A percentile compares a stretch with the other conserved stretches of the same genome.
These are phyloP conservation scores for Crithidia sp. DNA, from an alignment of 208 protist genomes.

Conservation along the genomic window DNA sequence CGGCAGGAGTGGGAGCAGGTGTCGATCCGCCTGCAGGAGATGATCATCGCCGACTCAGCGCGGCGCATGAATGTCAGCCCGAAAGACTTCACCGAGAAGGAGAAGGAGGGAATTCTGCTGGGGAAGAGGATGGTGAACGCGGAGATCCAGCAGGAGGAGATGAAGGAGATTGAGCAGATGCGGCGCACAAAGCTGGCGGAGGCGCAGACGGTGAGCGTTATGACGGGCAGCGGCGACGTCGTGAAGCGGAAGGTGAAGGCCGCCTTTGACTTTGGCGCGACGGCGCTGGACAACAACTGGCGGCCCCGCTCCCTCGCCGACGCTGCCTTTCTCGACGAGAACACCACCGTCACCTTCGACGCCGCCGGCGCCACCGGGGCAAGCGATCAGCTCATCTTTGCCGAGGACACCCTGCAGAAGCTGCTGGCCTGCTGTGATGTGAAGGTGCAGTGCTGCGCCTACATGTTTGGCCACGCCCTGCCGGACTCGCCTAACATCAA, in stretches of 20 bases:
- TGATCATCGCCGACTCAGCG: conserved; percentile 99
- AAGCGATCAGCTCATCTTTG: conserved; percentile 87
- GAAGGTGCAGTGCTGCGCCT: conserved; percentile 81
- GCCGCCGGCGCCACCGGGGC: conserved; percentile 55
- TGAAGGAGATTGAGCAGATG: conserved; percentile 98
- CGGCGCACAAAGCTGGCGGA: conserved; percentile 85
- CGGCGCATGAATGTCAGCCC: conserved; percentile 99
- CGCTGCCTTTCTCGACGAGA: conserved; percentile 77
- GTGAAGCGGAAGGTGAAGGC: conserved; percentile 83
- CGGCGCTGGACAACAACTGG: conserved; percentile 78
- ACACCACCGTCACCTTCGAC: conserved; percentile 67
- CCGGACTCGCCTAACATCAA: conserved; percentile 86
- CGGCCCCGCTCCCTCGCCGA: conserved; percentile 79
- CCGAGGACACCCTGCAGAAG: conserved; percentile 76
- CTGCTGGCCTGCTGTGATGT: conserved; percentile 84
- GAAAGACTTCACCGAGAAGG: conserved; percentile 98
- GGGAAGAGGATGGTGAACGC: conserved; percentile 99
- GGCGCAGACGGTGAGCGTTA: conserved; percentile 63
- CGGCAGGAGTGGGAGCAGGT: conserved; percentile 99
- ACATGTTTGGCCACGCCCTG: conserved; percentile 88
- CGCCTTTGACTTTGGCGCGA: conserved; percentile 85
- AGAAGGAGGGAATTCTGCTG: conserved; percentile 99
- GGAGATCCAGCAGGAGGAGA: conserved; percentile 98
- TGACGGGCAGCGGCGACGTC: conserved; percentile 68
- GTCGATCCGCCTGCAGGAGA: conserved; percentile 99